Percentiles rank a stretch among this genome's conserved stretches.
Evolutionary conservation across 805 yeast genomes (phyloP).

Genomic region (Starmerella floris): DNA sequence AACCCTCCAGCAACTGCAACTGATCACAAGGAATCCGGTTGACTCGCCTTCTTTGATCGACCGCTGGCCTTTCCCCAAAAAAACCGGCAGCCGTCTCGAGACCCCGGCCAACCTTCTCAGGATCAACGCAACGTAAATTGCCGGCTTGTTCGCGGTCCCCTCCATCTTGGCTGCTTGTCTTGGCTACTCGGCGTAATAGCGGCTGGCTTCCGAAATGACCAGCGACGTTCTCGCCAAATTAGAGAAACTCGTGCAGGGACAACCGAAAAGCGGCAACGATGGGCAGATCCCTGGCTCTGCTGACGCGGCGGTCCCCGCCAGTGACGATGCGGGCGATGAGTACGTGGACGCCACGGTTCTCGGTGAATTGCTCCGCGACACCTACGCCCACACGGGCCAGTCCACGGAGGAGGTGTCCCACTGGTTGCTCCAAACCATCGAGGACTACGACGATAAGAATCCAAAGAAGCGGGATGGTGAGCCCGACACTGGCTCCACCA

Average conservation of each 20-base stretch:
- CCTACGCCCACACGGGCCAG: conserved; percentile 9
- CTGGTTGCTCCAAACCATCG: conserved; percentile 13
- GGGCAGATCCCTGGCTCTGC: background rate
- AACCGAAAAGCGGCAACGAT: background rate
- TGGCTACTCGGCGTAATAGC: too few species aligned
- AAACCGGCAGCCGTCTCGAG: too few species aligned
- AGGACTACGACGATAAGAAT: conserved; percentile 8
- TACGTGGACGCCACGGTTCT: conserved; percentile 15
- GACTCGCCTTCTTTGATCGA: too few species aligned
- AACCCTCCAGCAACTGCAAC: too few species aligned
- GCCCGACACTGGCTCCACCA: background rate
- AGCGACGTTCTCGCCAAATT: conserved; percentile 8
- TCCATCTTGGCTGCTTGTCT: too few species aligned
- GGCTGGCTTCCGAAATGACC: too few species aligned
- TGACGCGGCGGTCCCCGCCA: background rate
- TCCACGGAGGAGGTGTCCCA: conserved; percentile 9
- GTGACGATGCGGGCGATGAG: conserved; percentile 2
- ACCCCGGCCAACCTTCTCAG: too few species aligned
- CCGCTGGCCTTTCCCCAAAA: too few species aligned
- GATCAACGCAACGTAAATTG: too few species aligned
- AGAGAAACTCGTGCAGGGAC: conserved; percentile 1
- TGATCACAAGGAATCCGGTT: too few species aligned
- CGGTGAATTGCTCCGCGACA: conserved; percentile 13
- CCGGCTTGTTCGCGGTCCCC: too few species aligned
- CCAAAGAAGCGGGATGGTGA: background rate